These are phyloP conservation scores for Ensete ventricosum DNA, from an alignment of 176 grass and related monocot genomes.

Conservation along the genomic window DNA sequence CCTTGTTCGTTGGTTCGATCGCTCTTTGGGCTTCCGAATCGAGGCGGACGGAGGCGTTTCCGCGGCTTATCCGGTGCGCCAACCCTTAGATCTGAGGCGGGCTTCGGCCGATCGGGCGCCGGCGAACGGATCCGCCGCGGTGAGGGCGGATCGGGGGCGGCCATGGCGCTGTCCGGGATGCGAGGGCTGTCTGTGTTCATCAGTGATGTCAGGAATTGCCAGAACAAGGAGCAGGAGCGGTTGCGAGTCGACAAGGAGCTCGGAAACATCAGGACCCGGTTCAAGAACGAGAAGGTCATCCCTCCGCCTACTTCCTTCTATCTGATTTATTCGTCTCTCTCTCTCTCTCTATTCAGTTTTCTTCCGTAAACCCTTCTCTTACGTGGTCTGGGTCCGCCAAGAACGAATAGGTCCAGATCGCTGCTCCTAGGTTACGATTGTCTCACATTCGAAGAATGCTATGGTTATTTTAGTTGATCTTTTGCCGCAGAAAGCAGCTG, in stretches of 20 bases:
- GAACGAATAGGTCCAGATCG: not conserved
- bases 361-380: not conserved
- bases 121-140: constrained; percentile 53
- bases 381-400: not conserved
- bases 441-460: not conserved
- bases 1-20: not conserved
- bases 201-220: constrained; percentile 97
- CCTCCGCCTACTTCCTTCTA: not conserved
- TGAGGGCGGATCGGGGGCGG: constrained; percentile 6
- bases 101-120: constrained; percentile 11
- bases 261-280: constrained; percentile 82
- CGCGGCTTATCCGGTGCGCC: not conserved
- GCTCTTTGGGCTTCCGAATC: not conserved
- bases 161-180: constrained; percentile 97
- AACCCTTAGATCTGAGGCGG: constrained; percentile 4
- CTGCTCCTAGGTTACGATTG: not conserved
- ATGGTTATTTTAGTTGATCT: not conserved
- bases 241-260: constrained; percentile 99
- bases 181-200: constrained; percentile 96
- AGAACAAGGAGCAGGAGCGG: constrained; percentile 99
- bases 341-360: not conserved
- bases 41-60: not conserved
- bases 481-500: not conserved
- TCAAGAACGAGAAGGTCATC: constrained; percentile 91
- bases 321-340: not conserved